phyloP scores from a whole-genome alignment of 768 basidiomycete genomes.

The Russula brevipes region DNA sequence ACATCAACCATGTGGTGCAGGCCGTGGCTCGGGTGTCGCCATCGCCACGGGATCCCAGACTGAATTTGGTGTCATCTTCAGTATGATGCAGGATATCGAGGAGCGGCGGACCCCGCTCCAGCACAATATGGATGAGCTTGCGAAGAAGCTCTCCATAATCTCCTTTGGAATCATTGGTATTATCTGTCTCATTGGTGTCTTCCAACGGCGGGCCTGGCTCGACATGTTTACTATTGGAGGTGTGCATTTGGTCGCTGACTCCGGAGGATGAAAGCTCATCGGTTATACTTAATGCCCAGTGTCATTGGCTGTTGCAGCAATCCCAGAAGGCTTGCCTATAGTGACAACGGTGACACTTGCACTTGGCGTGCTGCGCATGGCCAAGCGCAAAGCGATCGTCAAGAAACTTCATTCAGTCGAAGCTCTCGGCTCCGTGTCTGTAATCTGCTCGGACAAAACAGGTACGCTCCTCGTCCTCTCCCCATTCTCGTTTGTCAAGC shows the following conservation, averaged over 20 bases:
- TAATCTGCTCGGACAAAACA: constrained; percentile 97
- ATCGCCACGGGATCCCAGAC: constrained; percentile 82
- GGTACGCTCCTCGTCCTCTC: constrained; percentile 41
- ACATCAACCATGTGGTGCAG: constrained; percentile 33
- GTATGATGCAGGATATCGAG: constrained; percentile 95
- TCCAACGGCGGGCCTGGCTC: constrained; percentile 83
- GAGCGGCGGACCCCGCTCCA: constrained; percentile 92
- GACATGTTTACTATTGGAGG: constrained; percentile 99
- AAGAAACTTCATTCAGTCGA: constrained; percentile 97
- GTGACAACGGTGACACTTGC: constrained; percentile 97
- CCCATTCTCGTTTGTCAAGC: neutral
- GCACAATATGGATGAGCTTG: constrained; percentile 93
- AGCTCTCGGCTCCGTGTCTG: constrained; percentile 89
- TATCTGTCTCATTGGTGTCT: constrained; percentile 85
- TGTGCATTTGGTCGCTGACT: constrained; percentile 34
- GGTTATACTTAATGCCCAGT: constrained; percentile 45
- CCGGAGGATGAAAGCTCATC: neutral
- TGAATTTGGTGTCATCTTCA: constrained; percentile 94
- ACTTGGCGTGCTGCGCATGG: constrained; percentile 89
- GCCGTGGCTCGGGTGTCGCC: constrained; percentile 79
- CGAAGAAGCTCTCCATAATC: constrained; percentile 81
- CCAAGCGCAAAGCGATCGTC: constrained; percentile 91
- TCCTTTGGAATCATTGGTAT: constrained; percentile 94
- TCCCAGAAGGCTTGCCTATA: constrained; percentile 94
- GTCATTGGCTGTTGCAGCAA: constrained; percentile 96